A percentile compares a stretch with the other conserved stretches of the same genome.
Conservation (phyloP, 192 early-diverging fungal species). For the Fimicolochytrium jonesii region DNA sequence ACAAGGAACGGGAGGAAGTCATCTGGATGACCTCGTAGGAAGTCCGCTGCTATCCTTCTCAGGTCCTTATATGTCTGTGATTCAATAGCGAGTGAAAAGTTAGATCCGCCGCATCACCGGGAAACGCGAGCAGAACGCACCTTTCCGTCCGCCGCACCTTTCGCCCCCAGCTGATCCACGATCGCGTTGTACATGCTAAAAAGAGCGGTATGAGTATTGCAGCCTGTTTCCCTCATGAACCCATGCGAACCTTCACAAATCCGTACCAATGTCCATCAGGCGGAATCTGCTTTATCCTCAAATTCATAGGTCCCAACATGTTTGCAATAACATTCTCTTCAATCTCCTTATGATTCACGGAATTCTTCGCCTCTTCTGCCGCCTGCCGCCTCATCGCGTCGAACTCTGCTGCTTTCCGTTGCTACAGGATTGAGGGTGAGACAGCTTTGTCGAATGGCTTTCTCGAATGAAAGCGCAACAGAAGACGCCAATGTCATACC, state of each 20-base stretch:
- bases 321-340: conserved; percentile 59
- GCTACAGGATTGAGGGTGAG: conserved; percentile 36
- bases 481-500: conserved; percentile 7
- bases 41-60: conserved; percentile 68
- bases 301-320: conserved; percentile 35
- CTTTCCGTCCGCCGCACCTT: conserved; percentile 43
- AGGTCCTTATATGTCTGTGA: conserved; percentile 56
- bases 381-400: conserved; percentile 69
- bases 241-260: no score
- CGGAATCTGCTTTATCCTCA: conserved; percentile 64
- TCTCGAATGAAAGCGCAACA: conserved; percentile 15
- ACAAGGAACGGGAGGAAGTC: conserved; percentile 90
- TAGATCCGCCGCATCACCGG: background rate
- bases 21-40: conserved; percentile 73
- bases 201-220: no score
- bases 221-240: no score
- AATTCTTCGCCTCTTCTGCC: conserved; percentile 65
- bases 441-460: conserved; percentile 8
- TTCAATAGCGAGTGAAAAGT: background rate
- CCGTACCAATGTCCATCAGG: conserved; percentile 89
- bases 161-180: conserved; percentile 66
- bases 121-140: no score
- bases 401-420: conserved; percentile 68
- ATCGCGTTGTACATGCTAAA: conserved; percentile 79
- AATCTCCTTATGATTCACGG: conserved; percentile 69